Percentiles rank a stretch among this genome's conserved stretches.
phyloP scores from a whole-genome alignment of 2,329 filamentous ascomycete genomes.

The Thelonectria olida region DNA sequence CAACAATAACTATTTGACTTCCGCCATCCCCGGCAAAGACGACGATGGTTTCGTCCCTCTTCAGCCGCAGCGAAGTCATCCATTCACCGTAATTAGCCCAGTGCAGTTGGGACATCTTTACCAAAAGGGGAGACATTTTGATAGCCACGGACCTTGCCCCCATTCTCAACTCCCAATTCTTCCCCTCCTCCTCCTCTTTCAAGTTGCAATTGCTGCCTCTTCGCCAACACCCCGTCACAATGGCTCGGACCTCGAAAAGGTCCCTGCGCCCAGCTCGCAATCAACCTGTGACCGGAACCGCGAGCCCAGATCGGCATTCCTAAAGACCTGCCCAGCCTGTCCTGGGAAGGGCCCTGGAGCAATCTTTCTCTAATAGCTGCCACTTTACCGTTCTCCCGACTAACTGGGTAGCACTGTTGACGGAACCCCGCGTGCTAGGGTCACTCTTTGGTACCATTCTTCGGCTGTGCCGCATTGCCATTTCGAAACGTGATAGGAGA shows the following conservation, averaged over 20 bases:
- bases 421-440: slow-evolving; percentile 12
- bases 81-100: too few relatives aligned
- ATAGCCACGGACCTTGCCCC: too few relatives aligned
- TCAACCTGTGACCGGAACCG: slow-evolving; percentile 22
- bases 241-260: background rate
- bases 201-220: too few relatives aligned
- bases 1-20: slow-evolving; percentile 15
- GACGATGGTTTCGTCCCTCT: slow-evolving; percentile 1
- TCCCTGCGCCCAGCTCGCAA: background rate
- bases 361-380: slow-evolving; percentile 1
- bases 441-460: background rate
- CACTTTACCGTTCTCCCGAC: slow-evolving; percentile 2
- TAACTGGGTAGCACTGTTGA: background rate
- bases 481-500: background rate
- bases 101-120: too few relatives aligned
- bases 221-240: too few relatives aligned
- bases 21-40: background rate
- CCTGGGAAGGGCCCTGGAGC: too few relatives aligned
- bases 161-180: too few relatives aligned
- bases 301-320: slow-evolving; percentile 12
- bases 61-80: background rate
- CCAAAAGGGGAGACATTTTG: too few relatives aligned
- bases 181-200: too few relatives aligned
- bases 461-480: background rate
- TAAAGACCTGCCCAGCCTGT: background rate